Evolutionary conservation across 1,139 yeast genomes (phyloP), one percentile per base, ranked within the genome.

Genomic region (Zygoascus meyerae): DNA sequence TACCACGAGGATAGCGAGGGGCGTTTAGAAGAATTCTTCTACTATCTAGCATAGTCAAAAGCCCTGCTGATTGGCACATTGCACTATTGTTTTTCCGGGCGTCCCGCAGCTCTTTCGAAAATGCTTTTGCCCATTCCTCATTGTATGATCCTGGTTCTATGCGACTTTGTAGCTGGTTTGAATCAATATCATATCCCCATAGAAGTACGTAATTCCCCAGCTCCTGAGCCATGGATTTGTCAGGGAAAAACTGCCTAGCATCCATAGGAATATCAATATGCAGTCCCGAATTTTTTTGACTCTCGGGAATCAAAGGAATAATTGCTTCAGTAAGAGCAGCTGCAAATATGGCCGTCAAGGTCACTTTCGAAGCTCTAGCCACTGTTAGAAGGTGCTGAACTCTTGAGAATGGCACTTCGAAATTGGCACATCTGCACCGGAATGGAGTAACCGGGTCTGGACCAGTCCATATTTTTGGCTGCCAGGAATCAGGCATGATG

Each of bases 231-330:
- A 35, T 18, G 26, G 26, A 21, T 5, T 32, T 16, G 11, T 14
- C 18, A 16, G 17, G 30, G n/a, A 40, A 17, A 31, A 40, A 40
- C 43, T 40, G 43, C 14, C 43, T 30, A 11, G 43, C 36, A 31
- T 40, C 32, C 28, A 31, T 15, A 2, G 43, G 36, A 18, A 40
- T 32, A 15, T 40, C 43, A 17, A 40, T 40, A n/a, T 40, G 36
- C 11, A 40, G 31, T 10, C 33, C 34, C 5, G 15, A 11, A 2
- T 17, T n/a, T 17, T 40, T 18, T 16, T 30, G 16, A 4, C 16
- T 15, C 10, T 30, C 30, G 2, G 43, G 43, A 8, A 40, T 17
- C 3, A 15, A 15, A 6, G 34, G 36, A 10, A 29, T 32, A 6
- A 31, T 26, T n/a, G 34, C 21, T 32, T 40, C 21, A 3, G 36